Evolutionary conservation across 495 filamentous ascomycete species (phyloP).

Genomic region (Lophium mytilinum): DNA sequence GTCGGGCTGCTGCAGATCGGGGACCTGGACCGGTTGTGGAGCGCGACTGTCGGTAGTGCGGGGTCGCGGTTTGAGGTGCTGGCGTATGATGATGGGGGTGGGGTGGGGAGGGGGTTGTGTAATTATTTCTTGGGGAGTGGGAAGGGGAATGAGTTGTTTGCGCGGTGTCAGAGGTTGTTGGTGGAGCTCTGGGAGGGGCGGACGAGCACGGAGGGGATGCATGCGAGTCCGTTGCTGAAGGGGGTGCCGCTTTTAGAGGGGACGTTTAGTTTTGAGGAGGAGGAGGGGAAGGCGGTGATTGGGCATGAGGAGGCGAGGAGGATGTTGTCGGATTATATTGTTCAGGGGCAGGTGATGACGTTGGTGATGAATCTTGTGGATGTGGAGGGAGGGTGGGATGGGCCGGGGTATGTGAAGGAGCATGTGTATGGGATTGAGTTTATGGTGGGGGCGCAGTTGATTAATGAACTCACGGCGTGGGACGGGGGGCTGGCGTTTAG

Average conservation of each 20-base stretch:
- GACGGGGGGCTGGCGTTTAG: no score
- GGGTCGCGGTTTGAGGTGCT: conserved; percentile 41
- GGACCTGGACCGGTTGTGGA: conserved; percentile 46
- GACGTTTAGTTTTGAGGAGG: conserved; percentile 15
- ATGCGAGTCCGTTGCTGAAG: conserved; percentile 39
- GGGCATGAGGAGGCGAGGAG: no score
- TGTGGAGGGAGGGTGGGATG: no score
- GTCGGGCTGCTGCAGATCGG: conserved; percentile 49
- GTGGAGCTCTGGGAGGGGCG: conserved; percentile 46
- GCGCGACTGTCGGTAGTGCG: conserved; percentile 38
- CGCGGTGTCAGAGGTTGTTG: conserved; percentile 42
- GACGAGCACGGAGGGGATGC: conserved; percentile 46
- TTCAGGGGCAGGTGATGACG: no score
- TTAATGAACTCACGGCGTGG: no score
- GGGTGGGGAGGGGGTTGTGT: conserved; percentile 30
- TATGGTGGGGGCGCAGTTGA: no score
- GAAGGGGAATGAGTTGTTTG: conserved; percentile 40
- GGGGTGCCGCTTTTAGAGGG: conserved; percentile 35
- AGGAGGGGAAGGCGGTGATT: conserved; percentile 10
- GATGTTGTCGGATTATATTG: no score
- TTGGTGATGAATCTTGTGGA: no score
- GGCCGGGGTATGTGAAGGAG: no score
- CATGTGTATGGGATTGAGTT: no score
- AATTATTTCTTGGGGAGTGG: conserved; percentile 45
- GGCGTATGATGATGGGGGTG: conserved; percentile 37